Percentiles rank a stretch among this genome's conserved stretches.
These are phyloP conservation scores for Thymus quinquecostatus DNA, from an alignment of 257 asterid genomes.

Conservation along the genomic window DNA sequence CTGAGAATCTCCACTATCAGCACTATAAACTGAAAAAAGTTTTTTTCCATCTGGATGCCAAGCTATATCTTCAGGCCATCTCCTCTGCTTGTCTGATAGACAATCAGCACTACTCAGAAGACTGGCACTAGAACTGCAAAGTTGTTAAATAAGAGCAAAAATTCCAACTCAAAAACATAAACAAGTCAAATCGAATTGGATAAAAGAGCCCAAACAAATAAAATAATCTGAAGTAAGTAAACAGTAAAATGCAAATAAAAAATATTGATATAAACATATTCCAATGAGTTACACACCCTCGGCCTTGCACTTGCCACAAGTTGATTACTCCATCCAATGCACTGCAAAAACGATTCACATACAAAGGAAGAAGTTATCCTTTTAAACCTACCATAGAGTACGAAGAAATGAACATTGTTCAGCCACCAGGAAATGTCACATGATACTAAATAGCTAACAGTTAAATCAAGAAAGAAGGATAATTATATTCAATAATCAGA, in stretches of 20 bases:
- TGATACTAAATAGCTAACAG: slow-evolving; percentile 9
- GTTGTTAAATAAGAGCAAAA: slow-evolving; percentile 26
- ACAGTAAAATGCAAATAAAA: background rate
- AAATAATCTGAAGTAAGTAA: background rate
- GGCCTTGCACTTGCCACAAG: slow-evolving; percentile 81
- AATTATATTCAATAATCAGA: background rate
- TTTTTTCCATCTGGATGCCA: slow-evolving; percentile 92
- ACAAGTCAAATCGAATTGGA: slow-evolving; percentile 14
- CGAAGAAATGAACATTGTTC: background rate
- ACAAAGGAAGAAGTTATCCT: slow-evolving; percentile 18
- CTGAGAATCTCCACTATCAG: slow-evolving; percentile 85
- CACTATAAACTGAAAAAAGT: slow-evolving; percentile 76
- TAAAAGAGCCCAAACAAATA: background rate
- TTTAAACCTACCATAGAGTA: slow-evolving; percentile 1
- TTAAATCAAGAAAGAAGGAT: background rate
- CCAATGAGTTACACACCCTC: slow-evolving; percentile 61
- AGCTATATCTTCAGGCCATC: slow-evolving; percentile 98
- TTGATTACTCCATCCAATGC: slow-evolving; percentile 92
- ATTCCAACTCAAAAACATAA: slow-evolving; percentile 29
- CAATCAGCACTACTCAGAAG: slow-evolving; percentile 70
- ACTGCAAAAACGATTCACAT: slow-evolving; percentile 54
- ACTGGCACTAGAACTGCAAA: slow-evolving; percentile 73
- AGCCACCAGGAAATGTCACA: slow-evolving; percentile 9
- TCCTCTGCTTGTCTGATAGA: slow-evolving; percentile 68
- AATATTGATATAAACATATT: slow-evolving; percentile 29